Conservation (phyloP, 768 basidiomycete species). For the Boletales sp. region DNA sequence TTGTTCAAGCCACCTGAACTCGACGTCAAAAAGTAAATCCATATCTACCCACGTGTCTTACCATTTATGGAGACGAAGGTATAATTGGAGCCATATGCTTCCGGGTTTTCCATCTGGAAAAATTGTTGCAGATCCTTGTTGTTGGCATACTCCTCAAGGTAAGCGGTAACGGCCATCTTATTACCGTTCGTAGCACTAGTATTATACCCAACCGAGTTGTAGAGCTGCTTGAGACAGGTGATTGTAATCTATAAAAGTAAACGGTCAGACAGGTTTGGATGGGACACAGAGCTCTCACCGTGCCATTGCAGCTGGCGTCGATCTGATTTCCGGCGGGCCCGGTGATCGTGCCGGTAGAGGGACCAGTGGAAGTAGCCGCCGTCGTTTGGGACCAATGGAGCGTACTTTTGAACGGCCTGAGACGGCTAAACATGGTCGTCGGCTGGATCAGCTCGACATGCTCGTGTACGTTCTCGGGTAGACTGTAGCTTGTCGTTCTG, state of each 20-base stretch:
- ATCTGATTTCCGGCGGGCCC: not conserved
- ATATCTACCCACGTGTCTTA: slow-evolving; percentile 17
- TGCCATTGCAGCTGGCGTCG: not conserved
- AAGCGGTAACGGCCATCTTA: slow-evolving; percentile 52
- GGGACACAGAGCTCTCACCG: not conserved
- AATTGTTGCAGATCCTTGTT: slow-evolving; percentile 48
- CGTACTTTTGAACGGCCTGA: slow-evolving; percentile 41
- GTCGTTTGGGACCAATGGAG: slow-evolving; percentile 29
- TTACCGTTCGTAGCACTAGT: slow-evolving; percentile 43
- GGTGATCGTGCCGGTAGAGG: not conserved
- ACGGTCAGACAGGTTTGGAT: not conserved
- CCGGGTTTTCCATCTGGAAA: slow-evolving; percentile 45
- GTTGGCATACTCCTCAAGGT: slow-evolving; percentile 53
- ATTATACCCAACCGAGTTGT: slow-evolving; percentile 48
- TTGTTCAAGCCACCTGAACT: slow-evolving; percentile 55
- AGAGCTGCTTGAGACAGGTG: slow-evolving; percentile 51
- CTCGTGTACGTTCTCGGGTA: slow-evolving; percentile 54
- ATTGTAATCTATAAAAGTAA: slow-evolving; percentile 41
- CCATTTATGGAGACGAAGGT: slow-evolving; percentile 54
- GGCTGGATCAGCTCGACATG: slow-evolving; percentile 71
- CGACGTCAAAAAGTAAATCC: slow-evolving; percentile 3
- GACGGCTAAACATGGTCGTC: slow-evolving; percentile 61
- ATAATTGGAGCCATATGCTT: slow-evolving; percentile 49
- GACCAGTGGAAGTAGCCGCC: not conserved
- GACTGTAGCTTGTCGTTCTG: slow-evolving; percentile 66